Base-by-base conservation (phyloP, 2,329 filamentous ascomycete genomes). In the Claviceps spartinae region DNA sequence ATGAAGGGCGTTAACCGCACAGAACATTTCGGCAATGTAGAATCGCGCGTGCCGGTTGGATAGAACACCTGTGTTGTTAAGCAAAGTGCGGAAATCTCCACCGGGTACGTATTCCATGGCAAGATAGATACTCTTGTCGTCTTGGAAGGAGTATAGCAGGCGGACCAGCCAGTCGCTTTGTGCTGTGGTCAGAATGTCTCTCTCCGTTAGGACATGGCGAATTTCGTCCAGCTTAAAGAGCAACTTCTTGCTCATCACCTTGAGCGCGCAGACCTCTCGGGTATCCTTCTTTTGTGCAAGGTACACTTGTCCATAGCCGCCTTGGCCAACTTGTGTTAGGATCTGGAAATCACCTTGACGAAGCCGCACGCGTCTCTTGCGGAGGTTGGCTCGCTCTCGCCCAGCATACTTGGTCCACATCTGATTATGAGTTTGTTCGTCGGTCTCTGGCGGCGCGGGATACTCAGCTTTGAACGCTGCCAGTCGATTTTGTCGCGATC, bases 81-180 rank as follows among this genome's bases (percentile, higher is more conserved):
- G 82, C 40, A 98, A 74, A 5, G 93, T 98, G 61, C 93, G 85
- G 76, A 98, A 98, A 68, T 98, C 93, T 58, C 93, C 93, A 58
- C 93, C 93, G 4, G 93, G 93, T 36, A 98, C 93, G 65, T 97
- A 98, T 73, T 96, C 90, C 93, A 98, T 98, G 56, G 93, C 93
- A 69, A 98, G 82, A 70, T 97, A 98, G 66, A 98, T 98, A 74
- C 86, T 95, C 73, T 83, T 87, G 59, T 97, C 91, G 63, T 98
- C 93, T 65, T 98, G 93, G 75, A 98, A 98, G 11, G 93, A 93
- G 72, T 98, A 98, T 47, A 98, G 77, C 55, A 98, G 76, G 57
- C 90, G 85, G 45, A 97, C 91, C 37, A 98, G 78, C 93, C 93
- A 98, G 56, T 97, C 93, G 67, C 91, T 97, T 74, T 96, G 95